These are phyloP conservation scores for Nothophytophthora sp. DNA, from an alignment of 352 stramenopile species.

Conservation along the genomic window DNA sequence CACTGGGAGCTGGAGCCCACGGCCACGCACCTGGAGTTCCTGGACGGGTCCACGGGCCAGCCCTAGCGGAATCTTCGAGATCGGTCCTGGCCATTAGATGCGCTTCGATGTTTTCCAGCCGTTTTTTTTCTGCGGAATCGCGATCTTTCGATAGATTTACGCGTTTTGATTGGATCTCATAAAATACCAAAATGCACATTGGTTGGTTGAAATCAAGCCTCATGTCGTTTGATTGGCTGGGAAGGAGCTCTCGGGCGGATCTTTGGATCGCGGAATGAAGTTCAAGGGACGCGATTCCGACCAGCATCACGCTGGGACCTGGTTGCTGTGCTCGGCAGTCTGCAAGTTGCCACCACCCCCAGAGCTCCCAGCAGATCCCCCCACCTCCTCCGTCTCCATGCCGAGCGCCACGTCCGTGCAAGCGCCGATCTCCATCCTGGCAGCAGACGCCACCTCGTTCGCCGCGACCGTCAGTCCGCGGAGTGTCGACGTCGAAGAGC, in stretches of 20 bases:
- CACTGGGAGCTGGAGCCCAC: constrained; percentile 62
- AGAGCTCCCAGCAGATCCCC: constrained; percentile 8
- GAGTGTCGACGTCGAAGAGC: constrained; percentile 36
- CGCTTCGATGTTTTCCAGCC: no score
- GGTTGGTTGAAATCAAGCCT: constrained; percentile 16
- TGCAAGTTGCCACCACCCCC: constrained; percentile 6
- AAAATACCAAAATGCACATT: neutral
- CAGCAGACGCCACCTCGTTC: constrained; percentile 13
- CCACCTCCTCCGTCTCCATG: constrained; percentile 24
- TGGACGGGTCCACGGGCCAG: constrained; percentile 67
- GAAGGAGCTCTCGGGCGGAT: constrained; percentile 3
- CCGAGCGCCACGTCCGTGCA: no score
- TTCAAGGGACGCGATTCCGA: constrained; percentile 2
- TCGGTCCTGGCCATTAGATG: no score
- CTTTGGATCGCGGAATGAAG: neutral
- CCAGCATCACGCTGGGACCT: no score
- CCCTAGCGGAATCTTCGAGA: no score
- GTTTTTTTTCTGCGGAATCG: no score
- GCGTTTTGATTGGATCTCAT: constrained; percentile 14
- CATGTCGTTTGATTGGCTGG: constrained; percentile 2
- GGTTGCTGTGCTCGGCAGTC: no score
- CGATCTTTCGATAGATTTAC: constrained; percentile 34
- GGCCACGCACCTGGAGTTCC: constrained; percentile 70
- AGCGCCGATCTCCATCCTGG: no score
- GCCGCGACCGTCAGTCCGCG: constrained; percentile 22